Evolutionary conservation across 23 red algal species (phyloP), one percentile per base, ranked within the genome.

Genomic region (Cyanidium caldarium): DNA sequence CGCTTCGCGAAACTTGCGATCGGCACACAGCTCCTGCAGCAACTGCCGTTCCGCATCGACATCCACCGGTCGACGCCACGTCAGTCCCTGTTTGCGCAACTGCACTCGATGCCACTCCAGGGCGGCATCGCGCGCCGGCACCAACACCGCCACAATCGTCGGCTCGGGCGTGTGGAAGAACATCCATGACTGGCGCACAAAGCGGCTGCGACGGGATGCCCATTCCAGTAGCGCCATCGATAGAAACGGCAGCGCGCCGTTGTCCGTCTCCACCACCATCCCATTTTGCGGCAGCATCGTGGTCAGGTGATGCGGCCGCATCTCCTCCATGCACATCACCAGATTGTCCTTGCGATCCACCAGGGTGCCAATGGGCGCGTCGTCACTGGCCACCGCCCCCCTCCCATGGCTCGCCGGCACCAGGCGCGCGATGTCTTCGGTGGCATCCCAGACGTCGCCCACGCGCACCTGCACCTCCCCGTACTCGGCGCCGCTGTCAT

Each of bases 121-220:
- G 7, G 31, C 51, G n/a, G 21, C 31, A 5, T 61, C 13, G 13
- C 51, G 51, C 10, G 31, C 51, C 7, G 51, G 51, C 7, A 61
- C 51, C 51, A 61, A 28, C 19, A 61, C 7, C n/a, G n/a, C n/a
- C 19, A 61, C 51, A 16, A 61, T 61, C n/a, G 31, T 10, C 19
- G 10, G 13, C 23, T 28, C n/a, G 19, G 51, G 51, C 31, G 51
- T 5, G 7, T 61, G 10, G 31, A 61, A 61, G 7, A 28, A 61
- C n/a, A 61, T 61, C 51, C 51, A 61, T 16, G 10, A 61, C 51
- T 61, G 51, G 19, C 51, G 51, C 19, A 61, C 23, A 28, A 61
- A 61, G 13, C n/a, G n/a, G 31, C 51, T 61, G 10, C 51, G 51
- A 10, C 21, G 51, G 5, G 13, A 61, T 21, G 51, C 51, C 10